Evolutionary conservation across 2,329 filamentous ascomycete species (phyloP).

Genomic region (Chaetoscypha palmicola): DNA sequence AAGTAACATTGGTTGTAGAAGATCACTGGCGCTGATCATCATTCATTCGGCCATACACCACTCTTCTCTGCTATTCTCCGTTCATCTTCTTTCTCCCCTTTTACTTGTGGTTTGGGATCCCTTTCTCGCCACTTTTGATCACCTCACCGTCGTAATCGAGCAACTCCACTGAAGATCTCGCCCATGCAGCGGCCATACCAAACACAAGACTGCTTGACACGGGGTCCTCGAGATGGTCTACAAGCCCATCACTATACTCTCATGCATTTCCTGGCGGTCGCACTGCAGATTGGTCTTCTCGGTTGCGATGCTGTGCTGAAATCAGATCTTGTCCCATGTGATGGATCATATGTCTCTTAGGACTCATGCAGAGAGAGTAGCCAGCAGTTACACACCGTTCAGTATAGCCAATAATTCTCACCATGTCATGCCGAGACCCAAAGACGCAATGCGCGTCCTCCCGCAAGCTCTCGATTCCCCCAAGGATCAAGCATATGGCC

Average conservation of each 20-base stretch:
- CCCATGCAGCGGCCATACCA: not conserved
- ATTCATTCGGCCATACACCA: too few relatives aligned
- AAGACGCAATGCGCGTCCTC: conserved; percentile 5
- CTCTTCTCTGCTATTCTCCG: not conserved
- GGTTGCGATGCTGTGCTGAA: conserved; percentile 11
- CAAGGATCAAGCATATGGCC: conserved; percentile 3
- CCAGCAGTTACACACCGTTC: conserved; percentile 10
- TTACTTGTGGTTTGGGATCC: too few relatives aligned
- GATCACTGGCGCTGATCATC: too few relatives aligned
- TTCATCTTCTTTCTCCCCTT: not conserved
- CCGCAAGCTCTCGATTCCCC: conserved; percentile 1
- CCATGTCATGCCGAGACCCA: not conserved
- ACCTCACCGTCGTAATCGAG: not conserved
- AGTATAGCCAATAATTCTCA: not conserved
- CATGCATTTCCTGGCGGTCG: conserved; percentile 3
- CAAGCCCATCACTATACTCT: not conserved
- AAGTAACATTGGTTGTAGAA: too few relatives aligned
- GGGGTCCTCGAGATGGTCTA: not conserved
- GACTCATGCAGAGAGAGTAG: conserved; percentile 3
- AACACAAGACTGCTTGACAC: not conserved
- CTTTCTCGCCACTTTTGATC: too few relatives aligned
- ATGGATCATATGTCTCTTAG: conserved; percentile 10
- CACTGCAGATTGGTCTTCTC: conserved; percentile 16
- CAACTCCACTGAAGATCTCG: not conserved
- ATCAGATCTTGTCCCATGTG: conserved; percentile 19